Conservation (phyloP, 768 basidiomycete genomes). For the Amanita thiersii region DNA sequence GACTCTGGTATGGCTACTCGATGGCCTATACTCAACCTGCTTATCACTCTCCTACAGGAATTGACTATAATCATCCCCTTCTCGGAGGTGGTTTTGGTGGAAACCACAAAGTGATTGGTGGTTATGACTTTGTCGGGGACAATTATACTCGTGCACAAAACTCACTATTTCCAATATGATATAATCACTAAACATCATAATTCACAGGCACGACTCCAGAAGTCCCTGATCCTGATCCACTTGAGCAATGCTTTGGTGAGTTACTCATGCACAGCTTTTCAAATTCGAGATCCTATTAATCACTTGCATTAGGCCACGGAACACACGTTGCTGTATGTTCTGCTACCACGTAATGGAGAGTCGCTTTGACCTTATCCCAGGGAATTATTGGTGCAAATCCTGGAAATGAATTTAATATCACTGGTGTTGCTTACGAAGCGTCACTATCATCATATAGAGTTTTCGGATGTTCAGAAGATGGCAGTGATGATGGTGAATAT, state of each 20-base stretch:
- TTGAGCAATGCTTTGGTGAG: constrained; percentile 10
- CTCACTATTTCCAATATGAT: not conserved
- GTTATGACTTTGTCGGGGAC: constrained; percentile 36
- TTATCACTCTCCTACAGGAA: constrained; percentile 25
- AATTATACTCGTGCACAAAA: constrained; percentile 19
- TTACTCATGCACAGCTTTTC: not conserved
- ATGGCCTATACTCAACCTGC: not conserved
- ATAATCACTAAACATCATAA: not conserved
- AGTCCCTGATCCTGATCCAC: not conserved
- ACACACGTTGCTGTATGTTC: constrained; percentile 8
- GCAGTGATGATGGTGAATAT: constrained; percentile 42
- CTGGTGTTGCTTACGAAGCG: constrained; percentile 60
- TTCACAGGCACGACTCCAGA: constrained; percentile 2
- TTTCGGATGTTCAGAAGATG: constrained; percentile 48
- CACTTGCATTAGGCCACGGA: constrained; percentile 4
- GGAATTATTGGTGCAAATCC: constrained; percentile 60
- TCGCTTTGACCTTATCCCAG: constrained; percentile 25
- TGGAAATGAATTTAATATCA: constrained; percentile 55
- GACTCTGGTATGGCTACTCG: constrained; percentile 28
- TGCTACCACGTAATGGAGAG: not conserved
- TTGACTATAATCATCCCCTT: constrained; percentile 35
- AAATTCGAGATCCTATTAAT: not conserved
- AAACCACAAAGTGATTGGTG: constrained; percentile 29
- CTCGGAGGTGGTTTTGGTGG: constrained; percentile 32
- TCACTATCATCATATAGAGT: constrained; percentile 47